Percentiles rank a stretch among this genome's conserved stretches.
Evolutionary conservation across 2,329 filamentous ascomycete genomes (phyloP).

Genomic region (Diaporthe eres): DNA sequence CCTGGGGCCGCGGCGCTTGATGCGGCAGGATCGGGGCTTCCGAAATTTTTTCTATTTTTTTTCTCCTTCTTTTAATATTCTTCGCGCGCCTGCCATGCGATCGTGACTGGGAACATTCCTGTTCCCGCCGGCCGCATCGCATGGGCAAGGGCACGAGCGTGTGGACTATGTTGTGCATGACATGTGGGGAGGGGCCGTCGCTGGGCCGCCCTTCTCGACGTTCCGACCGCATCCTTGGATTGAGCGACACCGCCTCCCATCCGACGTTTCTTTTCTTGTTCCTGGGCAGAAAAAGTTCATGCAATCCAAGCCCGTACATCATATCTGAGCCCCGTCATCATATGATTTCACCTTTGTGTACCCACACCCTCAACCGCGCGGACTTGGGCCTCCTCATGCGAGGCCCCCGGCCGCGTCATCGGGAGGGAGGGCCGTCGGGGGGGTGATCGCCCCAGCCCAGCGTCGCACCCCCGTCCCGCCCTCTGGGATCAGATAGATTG

Average conservation of each 20-base stretch:
- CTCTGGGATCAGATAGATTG: neutral
- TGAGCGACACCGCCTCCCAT: neutral
- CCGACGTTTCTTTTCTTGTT: neutral
- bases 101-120: neutral
- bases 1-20: constrained; percentile 10
- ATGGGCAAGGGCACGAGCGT: neutral
- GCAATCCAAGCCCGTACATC: neutral
- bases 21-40: constrained; percentile 22
- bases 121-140: neutral
- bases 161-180: neutral
- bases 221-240: neutral
- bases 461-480: constrained; percentile 18
- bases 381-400: neutral
- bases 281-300: neutral
- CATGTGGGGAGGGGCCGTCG: neutral
- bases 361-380: neutral
- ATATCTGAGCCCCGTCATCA: neutral
- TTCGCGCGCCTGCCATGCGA: neutral
- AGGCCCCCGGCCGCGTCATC: constrained; percentile 7
- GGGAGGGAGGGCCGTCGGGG: neutral
- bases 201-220: neutral
- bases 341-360: neutral
- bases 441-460: neutral
- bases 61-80: neutral
- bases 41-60: neutral